These are phyloP conservation scores for Entonaema liquescens DNA, from an alignment of 495 filamentous ascomycete genomes.

Conservation along the genomic window DNA sequence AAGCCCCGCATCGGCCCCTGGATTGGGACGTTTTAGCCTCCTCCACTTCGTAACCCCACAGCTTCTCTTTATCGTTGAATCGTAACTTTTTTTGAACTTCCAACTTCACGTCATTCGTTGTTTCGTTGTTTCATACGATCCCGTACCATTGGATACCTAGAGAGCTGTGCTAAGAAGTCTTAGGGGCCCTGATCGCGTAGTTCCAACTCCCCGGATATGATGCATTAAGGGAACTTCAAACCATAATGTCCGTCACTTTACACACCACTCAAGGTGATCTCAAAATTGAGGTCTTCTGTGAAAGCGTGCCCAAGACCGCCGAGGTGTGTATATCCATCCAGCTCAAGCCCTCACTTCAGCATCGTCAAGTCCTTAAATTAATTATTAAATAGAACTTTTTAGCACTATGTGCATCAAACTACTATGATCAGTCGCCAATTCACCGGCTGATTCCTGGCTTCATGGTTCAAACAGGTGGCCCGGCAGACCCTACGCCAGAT, in stretches of 20 bases:
- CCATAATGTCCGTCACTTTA: conserved; percentile 72
- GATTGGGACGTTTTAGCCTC: conserved; percentile 28
- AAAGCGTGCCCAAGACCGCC: conserved; percentile 89
- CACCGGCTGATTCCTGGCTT: conserved; percentile 90
- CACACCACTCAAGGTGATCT: conserved; percentile 91
- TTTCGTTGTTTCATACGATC: neutral
- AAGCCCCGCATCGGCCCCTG: conserved; percentile 32
- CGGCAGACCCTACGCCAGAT: conserved; percentile 65
- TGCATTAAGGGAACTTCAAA: neutral
- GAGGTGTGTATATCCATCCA: conserved; percentile 58
- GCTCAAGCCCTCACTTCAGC: neutral
- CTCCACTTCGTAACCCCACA: conserved; percentile 32
- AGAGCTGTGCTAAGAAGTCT: neutral
- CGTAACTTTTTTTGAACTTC: conserved; percentile 30
- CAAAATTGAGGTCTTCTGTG: conserved; percentile 97
- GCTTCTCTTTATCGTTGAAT: conserved; percentile 26
- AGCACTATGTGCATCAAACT: conserved; percentile 87
- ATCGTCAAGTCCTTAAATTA: conserved; percentile 1
- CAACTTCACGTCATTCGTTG: conserved; percentile 11
- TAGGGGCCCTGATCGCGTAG: neutral
- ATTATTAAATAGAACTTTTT: conserved; percentile 82
- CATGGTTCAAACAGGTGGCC: conserved; percentile 91
- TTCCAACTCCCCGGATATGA: neutral
- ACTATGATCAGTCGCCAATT: conserved; percentile 89
- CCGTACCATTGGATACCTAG: neutral